Base-by-base conservation (phyloP, 306 rosid species). In the Datisca glomerata region DNA sequence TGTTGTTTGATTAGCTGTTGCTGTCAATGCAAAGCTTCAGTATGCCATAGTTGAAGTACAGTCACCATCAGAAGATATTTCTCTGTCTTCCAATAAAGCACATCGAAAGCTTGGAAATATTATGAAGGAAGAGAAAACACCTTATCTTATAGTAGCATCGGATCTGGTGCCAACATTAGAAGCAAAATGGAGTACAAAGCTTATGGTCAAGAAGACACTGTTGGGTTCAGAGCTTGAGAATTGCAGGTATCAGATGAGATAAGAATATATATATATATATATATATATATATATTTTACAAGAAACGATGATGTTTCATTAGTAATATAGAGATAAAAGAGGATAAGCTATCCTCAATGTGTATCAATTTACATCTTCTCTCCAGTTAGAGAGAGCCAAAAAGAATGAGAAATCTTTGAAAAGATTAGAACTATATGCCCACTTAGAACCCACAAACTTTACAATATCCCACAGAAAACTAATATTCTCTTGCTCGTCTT, bases 191-290 rank as follows among this genome's bases (percentile, higher is more conserved):
- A 79, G 86, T 19, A 61, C 73, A 64, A 78, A 75, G 70, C 93
- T 89, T 41, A 45, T 53, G 41, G 47, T 84, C 56, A 80, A 70
- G 73, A 70, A 57, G 68, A 68, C 43, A 65, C 54, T 59, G 51
- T 55, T 57, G 45, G 98, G 98, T 54, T 89, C 95, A 37, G 81
- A 80, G 49, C 80, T 89, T 57, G 93, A 89, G 73, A 84, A 77
- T 55, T 80, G 69, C 91, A 89, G 98, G 98, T 89, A 32, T 19
- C 37, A 34, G 24, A 39, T 37, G 47, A 6, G 38, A 12, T 22
- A 32, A 21, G 51, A 46, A 46, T 24, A 47, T 28, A 31, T 31
- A 8, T 47, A n/a, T n/a, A n/a, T n/a, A n/a, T n/a, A n/a, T n/a
- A n/a, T n/a, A n/a, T n/a, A n/a, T n/a, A n/a, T n/a, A n/a, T n/a